Conservation (phyloP, 2,329 filamentous ascomycete species). For the Aureobasidium leucospermi region DNA sequence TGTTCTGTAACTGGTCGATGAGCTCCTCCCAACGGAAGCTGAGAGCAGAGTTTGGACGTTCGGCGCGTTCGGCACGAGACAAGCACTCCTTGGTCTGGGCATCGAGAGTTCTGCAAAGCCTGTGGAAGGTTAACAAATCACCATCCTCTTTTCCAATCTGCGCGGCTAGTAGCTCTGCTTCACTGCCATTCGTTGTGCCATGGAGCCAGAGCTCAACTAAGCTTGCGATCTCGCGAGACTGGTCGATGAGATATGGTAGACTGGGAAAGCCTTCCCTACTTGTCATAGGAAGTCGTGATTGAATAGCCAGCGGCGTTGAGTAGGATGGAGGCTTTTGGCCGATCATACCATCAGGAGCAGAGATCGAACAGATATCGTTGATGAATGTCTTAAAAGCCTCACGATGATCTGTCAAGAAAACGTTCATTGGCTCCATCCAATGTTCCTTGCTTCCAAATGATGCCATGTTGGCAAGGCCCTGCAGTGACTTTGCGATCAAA, state of each 20-base stretch:
- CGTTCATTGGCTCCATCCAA: conserved; percentile 99
- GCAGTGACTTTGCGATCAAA: conserved; percentile 83
- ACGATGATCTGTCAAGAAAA: conserved; percentile 68
- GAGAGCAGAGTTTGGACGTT: conserved; percentile 41
- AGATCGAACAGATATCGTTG: conserved; percentile 69
- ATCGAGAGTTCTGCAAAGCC: conserved; percentile 40
- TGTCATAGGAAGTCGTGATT: conserved; percentile 69
- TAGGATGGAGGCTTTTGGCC: conserved; percentile 62
- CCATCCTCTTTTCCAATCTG: conserved; percentile 29
- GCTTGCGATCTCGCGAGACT: conserved; percentile 74
- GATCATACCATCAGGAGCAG: conserved; percentile 38
- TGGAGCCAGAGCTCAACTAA: conserved; percentile 77
- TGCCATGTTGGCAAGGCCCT: conserved; percentile 83
- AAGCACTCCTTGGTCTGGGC: conserved; percentile 44
- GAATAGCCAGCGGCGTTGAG: conserved; percentile 84
- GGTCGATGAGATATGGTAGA: conserved; percentile 86
- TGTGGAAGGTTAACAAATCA: conserved; percentile 43
- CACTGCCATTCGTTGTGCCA: conserved; percentile 23
- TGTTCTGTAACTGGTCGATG: conserved; percentile 36
- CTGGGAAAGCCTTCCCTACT: conserved; percentile 89
- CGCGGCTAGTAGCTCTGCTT: background rate
- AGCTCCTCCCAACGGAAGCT: conserved; percentile 48
- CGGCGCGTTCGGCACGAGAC: conserved; percentile 45
- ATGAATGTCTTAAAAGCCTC: conserved; percentile 80
- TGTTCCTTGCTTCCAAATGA: conserved; percentile 89